These are phyloP conservation scores for Chalciporus chontae DNA, from an alignment of 768 basidiomycete genomes.

Conservation along the genomic window DNA sequence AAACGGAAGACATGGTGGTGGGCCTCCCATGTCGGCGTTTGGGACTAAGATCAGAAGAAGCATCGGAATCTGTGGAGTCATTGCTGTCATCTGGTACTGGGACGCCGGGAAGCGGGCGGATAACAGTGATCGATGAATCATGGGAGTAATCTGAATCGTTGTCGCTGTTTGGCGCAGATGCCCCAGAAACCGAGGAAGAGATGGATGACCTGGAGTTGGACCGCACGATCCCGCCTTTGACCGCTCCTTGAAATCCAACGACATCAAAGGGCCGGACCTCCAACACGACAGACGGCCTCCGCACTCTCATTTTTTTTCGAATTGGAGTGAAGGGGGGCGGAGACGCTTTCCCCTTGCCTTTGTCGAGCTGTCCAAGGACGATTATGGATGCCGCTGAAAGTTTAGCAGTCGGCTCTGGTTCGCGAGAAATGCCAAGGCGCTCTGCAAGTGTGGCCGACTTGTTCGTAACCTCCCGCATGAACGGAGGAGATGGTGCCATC, in stretches of 20 bases:
- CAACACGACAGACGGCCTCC: not conserved
- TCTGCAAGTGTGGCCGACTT: slow-evolving; percentile 9
- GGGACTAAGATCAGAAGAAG: not conserved
- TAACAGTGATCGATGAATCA: not conserved
- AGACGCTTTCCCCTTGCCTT: slow-evolving; percentile 9
- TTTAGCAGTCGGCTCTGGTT: not conserved
- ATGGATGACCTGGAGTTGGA: not conserved
- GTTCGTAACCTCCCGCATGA: not conserved
- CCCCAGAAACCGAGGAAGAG: not conserved
- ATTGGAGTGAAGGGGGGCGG: not conserved
- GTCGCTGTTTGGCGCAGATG: slow-evolving; percentile 1
- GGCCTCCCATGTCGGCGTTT: slow-evolving; percentile 4
- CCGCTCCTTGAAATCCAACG: not conserved
- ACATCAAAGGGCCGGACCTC: not conserved
- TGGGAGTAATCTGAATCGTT: slow-evolving; percentile 3
- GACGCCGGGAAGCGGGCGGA: slow-evolving; percentile 11
- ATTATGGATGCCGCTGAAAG: not conserved
- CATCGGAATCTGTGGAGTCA: not conserved
- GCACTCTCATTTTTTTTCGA: not conserved
- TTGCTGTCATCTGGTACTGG: slow-evolving; percentile 1
- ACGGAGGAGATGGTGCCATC: not conserved
- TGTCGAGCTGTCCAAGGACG: slow-evolving; percentile 3
- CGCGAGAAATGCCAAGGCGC: slow-evolving; percentile 9
- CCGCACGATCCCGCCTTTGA: not conserved
- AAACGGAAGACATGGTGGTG: slow-evolving; percentile 17